These are phyloP conservation scores for Centrapalus pauciflorus DNA, from an alignment of 129 eudicot species.

Conservation along the genomic window DNA sequence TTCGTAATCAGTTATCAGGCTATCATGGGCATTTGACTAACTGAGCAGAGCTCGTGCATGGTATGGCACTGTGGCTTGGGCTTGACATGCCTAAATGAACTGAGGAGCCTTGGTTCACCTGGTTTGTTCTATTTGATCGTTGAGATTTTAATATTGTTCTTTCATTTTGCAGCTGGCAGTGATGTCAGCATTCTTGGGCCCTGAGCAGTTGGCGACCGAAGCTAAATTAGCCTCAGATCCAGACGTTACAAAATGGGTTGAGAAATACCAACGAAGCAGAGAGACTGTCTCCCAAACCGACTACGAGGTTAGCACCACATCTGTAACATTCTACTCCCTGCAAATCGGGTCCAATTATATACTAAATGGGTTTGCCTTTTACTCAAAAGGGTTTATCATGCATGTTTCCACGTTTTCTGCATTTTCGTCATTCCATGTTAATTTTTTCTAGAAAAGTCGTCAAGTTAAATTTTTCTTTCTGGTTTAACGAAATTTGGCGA, in stretches of 20 bases:
- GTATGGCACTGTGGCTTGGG: too few relatives aligned
- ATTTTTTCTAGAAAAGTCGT: too few relatives aligned
- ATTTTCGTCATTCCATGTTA: too few relatives aligned
- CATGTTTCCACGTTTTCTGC: too few relatives aligned
- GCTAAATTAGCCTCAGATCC: constrained; percentile 71
- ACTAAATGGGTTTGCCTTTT: background rate
- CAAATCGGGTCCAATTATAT: background rate
- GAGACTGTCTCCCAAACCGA: constrained; percentile 96
- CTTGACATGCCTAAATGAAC: too few relatives aligned
- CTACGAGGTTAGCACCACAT: constrained; percentile 57
- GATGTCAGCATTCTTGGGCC: constrained; percentile 97
- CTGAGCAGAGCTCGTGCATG: too few relatives aligned
- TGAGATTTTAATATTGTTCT: background rate
- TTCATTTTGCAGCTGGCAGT: constrained; percentile 77
- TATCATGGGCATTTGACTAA: too few relatives aligned
- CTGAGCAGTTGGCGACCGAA: constrained; percentile 83
- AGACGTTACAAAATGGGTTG: constrained; percentile 82
- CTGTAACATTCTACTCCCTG: too few relatives aligned
- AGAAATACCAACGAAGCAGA: constrained; percentile 92
- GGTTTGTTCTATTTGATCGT: background rate
- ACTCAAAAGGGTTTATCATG: too few relatives aligned
- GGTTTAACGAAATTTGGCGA: too few relatives aligned
- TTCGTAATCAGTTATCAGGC: too few relatives aligned
- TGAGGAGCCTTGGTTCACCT: background rate
- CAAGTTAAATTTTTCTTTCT: too few relatives aligned